A percentile compares a stretch with the other conserved stretches of the same genome.
Conservation (phyloP, 176 grass and related monocot genomes). For the Triticum monococcum region DNA sequence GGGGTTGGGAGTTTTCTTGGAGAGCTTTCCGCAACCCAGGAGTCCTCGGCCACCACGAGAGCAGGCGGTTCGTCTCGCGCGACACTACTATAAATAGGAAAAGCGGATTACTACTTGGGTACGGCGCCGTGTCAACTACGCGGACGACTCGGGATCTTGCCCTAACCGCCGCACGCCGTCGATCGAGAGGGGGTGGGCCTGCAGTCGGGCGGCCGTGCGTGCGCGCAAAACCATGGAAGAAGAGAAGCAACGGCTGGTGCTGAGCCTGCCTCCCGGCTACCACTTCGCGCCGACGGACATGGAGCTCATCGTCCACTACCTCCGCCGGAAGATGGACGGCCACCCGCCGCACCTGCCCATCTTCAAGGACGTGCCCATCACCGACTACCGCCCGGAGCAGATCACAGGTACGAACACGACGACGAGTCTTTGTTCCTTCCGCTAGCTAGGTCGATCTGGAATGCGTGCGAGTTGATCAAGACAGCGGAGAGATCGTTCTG, state of each 20-base stretch:
- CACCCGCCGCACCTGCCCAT: background rate
- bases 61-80: no score
- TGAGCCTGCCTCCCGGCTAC: background rate
- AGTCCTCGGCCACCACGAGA: no score
- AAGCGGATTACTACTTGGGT: no score
- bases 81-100: no score
- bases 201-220: no score
- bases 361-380: background rate
- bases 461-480: no score
- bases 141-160: background rate
- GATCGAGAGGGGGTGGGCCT: no score
- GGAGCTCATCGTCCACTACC: conserved; percentile 27
- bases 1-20: no score
- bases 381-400: background rate
- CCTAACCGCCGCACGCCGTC: background rate
- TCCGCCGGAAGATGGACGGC: conserved; percentile 11
- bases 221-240: background rate
- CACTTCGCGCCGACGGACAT: conserved; percentile 14
- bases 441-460: background rate
- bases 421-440: no score
- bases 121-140: no score
- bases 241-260: background rate
- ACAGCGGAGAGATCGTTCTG: background rate
- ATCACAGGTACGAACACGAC: conserved; percentile 10
- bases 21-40: no score